Conservation (phyloP, 2,329 filamentous ascomycete genomes). For the Beauveria sp. region DNA sequence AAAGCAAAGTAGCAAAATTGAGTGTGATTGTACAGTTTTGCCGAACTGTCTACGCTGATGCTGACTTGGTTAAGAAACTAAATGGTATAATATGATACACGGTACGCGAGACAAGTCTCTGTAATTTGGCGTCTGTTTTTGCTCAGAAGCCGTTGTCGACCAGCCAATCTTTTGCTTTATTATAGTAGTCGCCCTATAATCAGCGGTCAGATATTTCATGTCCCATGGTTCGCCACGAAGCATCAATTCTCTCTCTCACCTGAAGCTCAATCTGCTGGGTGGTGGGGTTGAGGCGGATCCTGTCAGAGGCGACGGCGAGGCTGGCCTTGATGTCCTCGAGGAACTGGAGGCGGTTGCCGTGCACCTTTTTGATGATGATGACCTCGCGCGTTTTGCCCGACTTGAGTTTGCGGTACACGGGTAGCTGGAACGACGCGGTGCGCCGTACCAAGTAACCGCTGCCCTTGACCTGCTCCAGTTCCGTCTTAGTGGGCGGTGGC, state of each 20-base stretch:
- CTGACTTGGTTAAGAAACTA: background rate
- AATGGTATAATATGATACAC: slow-evolving; percentile 5
- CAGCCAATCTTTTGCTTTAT: slow-evolving; percentile 25
- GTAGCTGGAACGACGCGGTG: slow-evolving; percentile 61
- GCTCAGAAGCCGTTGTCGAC: slow-evolving; percentile 28
- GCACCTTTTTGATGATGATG: slow-evolving; percentile 70
- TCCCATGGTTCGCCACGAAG: background rate
- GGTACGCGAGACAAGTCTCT: background rate
- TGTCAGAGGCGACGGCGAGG: slow-evolving; percentile 47
- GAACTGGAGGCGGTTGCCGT: slow-evolving; percentile 61
- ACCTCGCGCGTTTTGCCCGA: slow-evolving; percentile 67
- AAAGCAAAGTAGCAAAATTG: background rate
- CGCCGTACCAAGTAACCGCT: slow-evolving; percentile 54
- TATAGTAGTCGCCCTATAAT: slow-evolving; percentile 26
- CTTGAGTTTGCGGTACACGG: slow-evolving; percentile 69
- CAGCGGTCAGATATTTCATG: slow-evolving; percentile 6
- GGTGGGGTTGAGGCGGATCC: slow-evolving; percentile 47
- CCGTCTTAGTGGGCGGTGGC: slow-evolving; percentile 24
- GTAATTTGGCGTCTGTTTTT: background rate
- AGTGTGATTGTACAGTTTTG: slow-evolving; percentile 11
- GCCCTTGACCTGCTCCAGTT: slow-evolving; percentile 20
- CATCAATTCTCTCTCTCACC: slow-evolving; percentile 37
- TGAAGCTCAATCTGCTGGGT: slow-evolving; percentile 71
- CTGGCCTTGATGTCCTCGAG: slow-evolving; percentile 53
- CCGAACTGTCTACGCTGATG: slow-evolving; percentile 5